A percentile compares a stretch with the other conserved stretches of the same genome.
These are phyloP conservation scores for Akanthomyces dipterigenus DNA, from an alignment of 2,329 filamentous ascomycete species.

Conservation along the genomic window DNA sequence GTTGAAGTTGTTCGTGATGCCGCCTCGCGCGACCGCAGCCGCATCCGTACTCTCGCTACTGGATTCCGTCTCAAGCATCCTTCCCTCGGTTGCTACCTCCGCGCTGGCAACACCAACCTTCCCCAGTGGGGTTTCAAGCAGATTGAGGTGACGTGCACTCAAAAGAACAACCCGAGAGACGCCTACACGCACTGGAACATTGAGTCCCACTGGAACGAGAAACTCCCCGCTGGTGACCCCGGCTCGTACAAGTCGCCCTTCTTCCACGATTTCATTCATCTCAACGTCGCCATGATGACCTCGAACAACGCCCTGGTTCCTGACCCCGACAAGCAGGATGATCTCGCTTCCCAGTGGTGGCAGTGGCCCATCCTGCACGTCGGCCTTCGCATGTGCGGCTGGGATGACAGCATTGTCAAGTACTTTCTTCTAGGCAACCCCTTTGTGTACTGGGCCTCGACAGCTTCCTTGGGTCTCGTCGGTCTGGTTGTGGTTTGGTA, in stretches of 20 bases:
- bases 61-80: constrained; percentile 83
- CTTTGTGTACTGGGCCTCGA: constrained; percentile 91
- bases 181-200: constrained; percentile 99
- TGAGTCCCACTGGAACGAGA: constrained; percentile 90
- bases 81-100: constrained; percentile 82
- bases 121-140: constrained; percentile 99
- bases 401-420: constrained; percentile 92
- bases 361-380: constrained; percentile 96
- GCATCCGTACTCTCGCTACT: constrained; percentile 84
- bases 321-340: constrained; percentile 97
- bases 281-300: constrained; percentile 99
- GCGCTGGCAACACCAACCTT: constrained; percentile 90
- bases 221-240: constrained; percentile 79
- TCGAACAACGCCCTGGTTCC: constrained; percentile 98
- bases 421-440: constrained; percentile 98
- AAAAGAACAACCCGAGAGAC: constrained; percentile 86
- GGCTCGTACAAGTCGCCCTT: constrained; percentile 95
- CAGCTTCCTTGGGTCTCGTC: constrained; percentile 67
- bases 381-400: constrained; percentile 95
- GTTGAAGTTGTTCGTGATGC: constrained; percentile 89
- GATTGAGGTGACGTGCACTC: constrained; percentile 93
- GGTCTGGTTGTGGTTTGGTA: constrained; percentile 74
- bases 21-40: constrained; percentile 76
- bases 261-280: constrained; percentile 92
- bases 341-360: constrained; percentile 94